phyloP scores from a whole-genome alignment of 257 asterid genomes.

The Solanum pimpinellifolium region DNA sequence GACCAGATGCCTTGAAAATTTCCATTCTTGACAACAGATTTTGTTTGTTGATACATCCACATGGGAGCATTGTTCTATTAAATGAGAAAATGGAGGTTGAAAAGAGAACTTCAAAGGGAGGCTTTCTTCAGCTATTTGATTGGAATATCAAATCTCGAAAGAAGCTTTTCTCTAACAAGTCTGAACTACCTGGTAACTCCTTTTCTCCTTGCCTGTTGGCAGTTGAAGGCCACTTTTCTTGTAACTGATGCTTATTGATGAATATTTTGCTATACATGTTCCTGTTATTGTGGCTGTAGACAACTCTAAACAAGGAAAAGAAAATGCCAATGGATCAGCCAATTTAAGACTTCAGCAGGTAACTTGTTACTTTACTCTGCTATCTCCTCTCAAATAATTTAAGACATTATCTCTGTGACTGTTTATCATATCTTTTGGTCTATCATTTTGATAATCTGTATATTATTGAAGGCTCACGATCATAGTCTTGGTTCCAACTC shows the following conservation, averaged over 20 bases:
- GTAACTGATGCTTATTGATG: not conserved
- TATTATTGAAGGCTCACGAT: conserved; percentile 41
- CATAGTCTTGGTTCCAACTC: conserved; percentile 28
- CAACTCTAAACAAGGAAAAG: conserved; percentile 53
- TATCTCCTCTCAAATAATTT: not conserved
- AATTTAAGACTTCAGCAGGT: conserved; percentile 54
- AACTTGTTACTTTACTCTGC: not conserved
- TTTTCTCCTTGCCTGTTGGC: not conserved
- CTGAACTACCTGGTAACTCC: conserved; percentile 60
- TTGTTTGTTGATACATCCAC: not conserved
- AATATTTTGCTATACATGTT: conserved; percentile 1
- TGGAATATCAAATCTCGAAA: conserved; percentile 88
- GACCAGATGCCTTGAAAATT: not conserved
- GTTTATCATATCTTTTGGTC: not conserved
- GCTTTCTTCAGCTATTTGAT: conserved; percentile 89
- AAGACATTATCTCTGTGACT: not conserved
- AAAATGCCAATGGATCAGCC: conserved; percentile 30
- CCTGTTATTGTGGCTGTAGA: conserved; percentile 27
- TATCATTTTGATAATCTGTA: not conserved
- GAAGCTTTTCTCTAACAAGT: conserved; percentile 77
- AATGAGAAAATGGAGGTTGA: conserved; percentile 69
- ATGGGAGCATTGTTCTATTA: conserved; percentile 1
- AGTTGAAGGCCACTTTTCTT: not conserved
- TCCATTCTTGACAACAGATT: conserved; percentile 8
- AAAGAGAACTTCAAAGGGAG: conserved; percentile 68